phyloP scores from a whole-genome alignment of 768 basidiomycete species.

The Collybiopsis luxurians region DNA sequence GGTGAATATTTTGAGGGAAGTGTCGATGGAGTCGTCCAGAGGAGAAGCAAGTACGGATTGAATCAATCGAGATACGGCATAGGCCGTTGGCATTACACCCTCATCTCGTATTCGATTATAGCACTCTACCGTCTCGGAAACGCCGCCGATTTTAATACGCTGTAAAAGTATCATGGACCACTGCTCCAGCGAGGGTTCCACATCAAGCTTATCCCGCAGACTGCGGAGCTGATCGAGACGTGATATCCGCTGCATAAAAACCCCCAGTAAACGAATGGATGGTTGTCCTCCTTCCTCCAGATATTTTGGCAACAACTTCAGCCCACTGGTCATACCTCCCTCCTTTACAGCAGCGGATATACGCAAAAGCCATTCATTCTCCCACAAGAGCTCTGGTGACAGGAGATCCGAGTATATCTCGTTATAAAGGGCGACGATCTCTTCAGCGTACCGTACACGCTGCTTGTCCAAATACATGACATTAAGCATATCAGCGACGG shows the following conservation, averaged over 20 bases:
- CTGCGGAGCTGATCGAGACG: background rate
- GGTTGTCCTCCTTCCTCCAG: slow-evolving; percentile 28
- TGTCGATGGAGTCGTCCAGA: slow-evolving; percentile 44
- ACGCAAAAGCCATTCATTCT: slow-evolving; percentile 6
- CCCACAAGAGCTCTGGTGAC: slow-evolving; percentile 14
- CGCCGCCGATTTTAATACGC: slow-evolving; percentile 7
- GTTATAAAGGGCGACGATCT: slow-evolving; percentile 37
- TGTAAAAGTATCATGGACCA: slow-evolving; percentile 61
- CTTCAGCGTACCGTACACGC: slow-evolving; percentile 29
- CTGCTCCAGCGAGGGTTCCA: slow-evolving; percentile 39
- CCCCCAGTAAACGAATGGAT: slow-evolving; percentile 11
- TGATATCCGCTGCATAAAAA: slow-evolving; percentile 2
- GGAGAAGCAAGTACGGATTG: slow-evolving; percentile 25
- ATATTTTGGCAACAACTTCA: slow-evolving; percentile 28
- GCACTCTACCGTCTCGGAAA: slow-evolving; percentile 39
- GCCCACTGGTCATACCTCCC: background rate
- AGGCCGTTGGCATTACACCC: slow-evolving; percentile 46
- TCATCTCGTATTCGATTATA: slow-evolving; percentile 44
- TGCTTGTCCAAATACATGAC: slow-evolving; percentile 41
- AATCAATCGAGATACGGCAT: slow-evolving; percentile 45
- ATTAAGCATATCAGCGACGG: slow-evolving; percentile 38
- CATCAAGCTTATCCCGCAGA: slow-evolving; percentile 23
- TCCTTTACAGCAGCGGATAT: slow-evolving; percentile 1
- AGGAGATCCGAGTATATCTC: slow-evolving; percentile 19
- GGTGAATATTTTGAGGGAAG: slow-evolving; percentile 51